A percentile compares a stretch with the other conserved stretches of the same genome.
Evolutionary conservation across 345 rosid species (phyloP).

Genomic region (Mercurialis annua): DNA sequence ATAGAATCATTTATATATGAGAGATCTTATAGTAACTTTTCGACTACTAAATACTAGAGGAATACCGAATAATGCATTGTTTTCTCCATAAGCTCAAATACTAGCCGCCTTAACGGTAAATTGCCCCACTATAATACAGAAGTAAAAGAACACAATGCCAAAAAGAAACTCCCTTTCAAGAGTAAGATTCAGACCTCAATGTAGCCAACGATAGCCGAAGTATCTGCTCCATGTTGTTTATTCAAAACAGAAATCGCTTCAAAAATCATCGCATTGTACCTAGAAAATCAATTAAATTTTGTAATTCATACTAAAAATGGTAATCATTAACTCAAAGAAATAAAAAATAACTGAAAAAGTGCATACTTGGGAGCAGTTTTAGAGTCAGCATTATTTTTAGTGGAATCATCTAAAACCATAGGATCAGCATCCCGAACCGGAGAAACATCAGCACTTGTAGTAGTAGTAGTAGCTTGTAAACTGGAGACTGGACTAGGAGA

Average conservation of each 20-base stretch:
- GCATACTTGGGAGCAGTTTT: slow-evolving; percentile 46
- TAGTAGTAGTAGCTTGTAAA: slow-evolving; percentile 20
- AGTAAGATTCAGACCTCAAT: slow-evolving; percentile 46
- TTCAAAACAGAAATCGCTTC: slow-evolving; percentile 69
- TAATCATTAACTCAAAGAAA: background rate
- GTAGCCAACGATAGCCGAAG: slow-evolving; percentile 52
- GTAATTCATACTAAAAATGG: slow-evolving; percentile 3
- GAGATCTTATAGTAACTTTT: background rate
- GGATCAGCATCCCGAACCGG: slow-evolving; percentile 26
- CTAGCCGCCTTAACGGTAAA: background rate
- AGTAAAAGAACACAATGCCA: background rate
- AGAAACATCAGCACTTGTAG: slow-evolving; percentile 7
- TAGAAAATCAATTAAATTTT: slow-evolving; percentile 20
- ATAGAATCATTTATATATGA: background rate
- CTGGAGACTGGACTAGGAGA: slow-evolving; percentile 19
- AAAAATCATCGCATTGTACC: slow-evolving; percentile 65
- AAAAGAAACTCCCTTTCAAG: background rate
- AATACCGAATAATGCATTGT: background rate
- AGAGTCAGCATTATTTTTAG: slow-evolving; percentile 17
- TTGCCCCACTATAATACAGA: background rate
- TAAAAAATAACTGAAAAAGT: background rate
- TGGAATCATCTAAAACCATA: slow-evolving; percentile 22
- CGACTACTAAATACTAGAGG: too few relatives aligned
- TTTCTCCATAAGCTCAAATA: background rate
- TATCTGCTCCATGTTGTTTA: slow-evolving; percentile 62